phyloP scores from a whole-genome alignment of 2,329 filamentous ascomycete genomes.

The Cladosporium cucumerinum region DNA sequence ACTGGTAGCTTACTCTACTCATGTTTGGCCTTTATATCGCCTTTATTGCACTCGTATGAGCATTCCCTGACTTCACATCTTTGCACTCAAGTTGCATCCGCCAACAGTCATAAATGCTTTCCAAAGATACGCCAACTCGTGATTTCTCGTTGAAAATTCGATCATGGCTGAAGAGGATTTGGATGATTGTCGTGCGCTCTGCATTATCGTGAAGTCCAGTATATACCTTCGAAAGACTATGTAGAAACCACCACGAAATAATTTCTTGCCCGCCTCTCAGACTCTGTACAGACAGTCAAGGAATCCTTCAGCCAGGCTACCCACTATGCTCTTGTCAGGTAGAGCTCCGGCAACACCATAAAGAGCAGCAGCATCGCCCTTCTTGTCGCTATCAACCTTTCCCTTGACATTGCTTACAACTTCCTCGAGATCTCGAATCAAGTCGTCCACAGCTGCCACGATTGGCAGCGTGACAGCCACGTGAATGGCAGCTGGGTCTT shows the following conservation, averaged over 20 bases:
- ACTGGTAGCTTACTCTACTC: neutral
- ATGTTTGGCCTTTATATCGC: neutral
- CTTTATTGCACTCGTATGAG: neutral
- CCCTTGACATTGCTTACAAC: slow-evolving; percentile 70
- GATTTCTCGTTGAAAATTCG: neutral
- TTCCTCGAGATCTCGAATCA: slow-evolving; percentile 66
- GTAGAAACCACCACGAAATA: neutral
- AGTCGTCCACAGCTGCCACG: slow-evolving; percentile 71
- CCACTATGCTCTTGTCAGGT: slow-evolving; percentile 93
- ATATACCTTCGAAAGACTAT: neutral
- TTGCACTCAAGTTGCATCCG: neutral
- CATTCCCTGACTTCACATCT: neutral
- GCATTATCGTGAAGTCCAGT: slow-evolving; percentile 13
- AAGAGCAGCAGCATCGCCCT: slow-evolving; percentile 78
- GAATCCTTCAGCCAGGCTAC: slow-evolving; percentile 85
- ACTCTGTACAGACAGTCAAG: slow-evolving; percentile 55
- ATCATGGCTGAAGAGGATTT: neutral
- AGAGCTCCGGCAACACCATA: slow-evolving; percentile 94
- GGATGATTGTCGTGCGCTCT: neutral
- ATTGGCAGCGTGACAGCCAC: slow-evolving; percentile 90
- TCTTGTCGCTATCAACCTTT: slow-evolving; percentile 59
- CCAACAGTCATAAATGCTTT: neutral
- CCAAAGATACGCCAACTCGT: neutral
- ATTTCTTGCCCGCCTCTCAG: neutral
- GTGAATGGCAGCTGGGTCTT: slow-evolving; percentile 88